Evolutionary conservation across 108 stramenopile genomes (phyloP), one percentile per base, ranked within the genome.

Genomic region (Parietichytrium sp.): DNA sequence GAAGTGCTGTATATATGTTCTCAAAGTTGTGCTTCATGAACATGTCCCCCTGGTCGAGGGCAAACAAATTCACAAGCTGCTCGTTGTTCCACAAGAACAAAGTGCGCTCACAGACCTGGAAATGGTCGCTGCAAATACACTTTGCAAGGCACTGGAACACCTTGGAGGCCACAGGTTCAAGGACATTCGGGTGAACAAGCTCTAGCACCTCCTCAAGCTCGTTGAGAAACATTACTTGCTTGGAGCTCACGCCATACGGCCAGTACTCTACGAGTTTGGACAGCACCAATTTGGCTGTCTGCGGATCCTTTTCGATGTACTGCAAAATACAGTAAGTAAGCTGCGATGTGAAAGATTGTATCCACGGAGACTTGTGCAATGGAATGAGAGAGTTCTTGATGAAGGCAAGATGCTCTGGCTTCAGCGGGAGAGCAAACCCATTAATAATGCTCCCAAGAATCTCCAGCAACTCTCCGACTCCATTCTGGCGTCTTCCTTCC

Each of bases 271-370:
- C 94, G 81, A 98, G 93, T 3, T 96, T 96, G 83, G 94, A 92
- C 16, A 99, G 91, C 49, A 99, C 95, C 4, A 95, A 93, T 25
- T 94, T 94, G 16, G 94, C 96, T 49, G 98, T 99, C 80, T 97
- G 96, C 7, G 95, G 94, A 88, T 99, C 98, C 87, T 99, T 99
- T 87, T 99, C 98, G 29, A 98, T 95, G 85, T 98, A 99, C 86
- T 99, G 98, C 79, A 96, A 95, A 85, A 99, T 95, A 86, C 98
- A 99, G 86, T 98, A 99, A 31, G 95, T 95, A 23, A 99, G 90
- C 82, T 99, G 98, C 87, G 96, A 97, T 72, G 97, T 97, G 83
- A 98, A 99, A n/a, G 97, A 82, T 13, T 92, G 90, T 15, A 99
- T 94, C 82, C 95, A 96, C 82, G 95, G 96, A 33, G 98, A 97